Percentiles rank a stretch among this genome's conserved stretches.
These are phyloP conservation scores for Fragaria nilgerrensis DNA, from an alignment of 306 rosid genomes.

Conservation along the genomic window DNA sequence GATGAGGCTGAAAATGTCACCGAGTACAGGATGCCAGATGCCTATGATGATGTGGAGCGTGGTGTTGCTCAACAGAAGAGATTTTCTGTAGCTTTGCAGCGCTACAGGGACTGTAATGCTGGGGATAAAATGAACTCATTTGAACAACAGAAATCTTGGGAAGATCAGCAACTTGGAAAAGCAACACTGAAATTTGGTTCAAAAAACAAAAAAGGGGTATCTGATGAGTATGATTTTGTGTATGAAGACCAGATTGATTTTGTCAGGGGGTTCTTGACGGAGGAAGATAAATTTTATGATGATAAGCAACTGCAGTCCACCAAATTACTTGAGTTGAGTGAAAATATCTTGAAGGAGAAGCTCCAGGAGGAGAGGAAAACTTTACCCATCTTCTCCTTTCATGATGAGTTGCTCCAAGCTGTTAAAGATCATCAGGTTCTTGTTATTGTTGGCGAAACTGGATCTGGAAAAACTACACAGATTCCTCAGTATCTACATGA, in stretches of 20 bases:
- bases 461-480: slow-evolving; percentile 95
- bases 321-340: slow-evolving; percentile 51
- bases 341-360: slow-evolving; percentile 51
- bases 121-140: slow-evolving; percentile 78
- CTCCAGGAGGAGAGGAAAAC: slow-evolving; percentile 80
- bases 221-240: slow-evolving; percentile 58
- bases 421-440: slow-evolving; percentile 74
- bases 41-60: slow-evolving; percentile 78
- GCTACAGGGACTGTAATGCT: slow-evolving; percentile 56
- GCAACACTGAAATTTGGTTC: slow-evolving; percentile 72
- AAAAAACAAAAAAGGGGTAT: slow-evolving; percentile 59
- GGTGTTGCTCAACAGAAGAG: slow-evolving; percentile 70
- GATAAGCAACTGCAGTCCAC: slow-evolving; percentile 28
- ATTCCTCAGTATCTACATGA: slow-evolving; percentile 95
- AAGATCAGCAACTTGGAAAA: slow-evolving; percentile 81
- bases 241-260: slow-evolving; percentile 84
- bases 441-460: slow-evolving; percentile 94
- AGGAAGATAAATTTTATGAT: slow-evolving; percentile 47
- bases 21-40: slow-evolving; percentile 89
- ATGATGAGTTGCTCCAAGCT: slow-evolving; percentile 76
- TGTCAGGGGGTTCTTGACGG: slow-evolving; percentile 59
- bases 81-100: slow-evolving; percentile 69
- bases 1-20: slow-evolving; percentile 57
- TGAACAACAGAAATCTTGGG: slow-evolving; percentile 93
- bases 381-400: slow-evolving; percentile 64